Base-by-base conservation (phyloP, 2,329 filamentous ascomycete species). In the Colletotrichum salicis region DNA sequence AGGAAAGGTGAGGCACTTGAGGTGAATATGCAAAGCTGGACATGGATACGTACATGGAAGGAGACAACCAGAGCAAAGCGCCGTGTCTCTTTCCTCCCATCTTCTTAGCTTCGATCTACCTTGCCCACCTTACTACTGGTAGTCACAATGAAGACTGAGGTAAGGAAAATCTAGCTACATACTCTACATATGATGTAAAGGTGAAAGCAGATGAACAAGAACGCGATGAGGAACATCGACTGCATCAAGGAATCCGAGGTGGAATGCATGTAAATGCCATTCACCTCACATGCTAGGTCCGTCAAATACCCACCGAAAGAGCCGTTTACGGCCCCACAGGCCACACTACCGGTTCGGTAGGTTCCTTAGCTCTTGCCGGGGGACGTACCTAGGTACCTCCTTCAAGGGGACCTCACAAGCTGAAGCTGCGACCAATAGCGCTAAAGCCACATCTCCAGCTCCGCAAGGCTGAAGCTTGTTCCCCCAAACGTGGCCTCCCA, bases 381-480 rank as follows among this genome's bases (percentile, higher is more conserved):
- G 13, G 35, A 33, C 29, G 22, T 33, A 64, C 33, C 19, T 13
- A 48, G 19, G 33, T 31, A 56, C 33, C 24, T 64, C 31, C 60
- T 37, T 4, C 10, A 52, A 48, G 29, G 13, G 13, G n/a, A n/a
- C 59, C 63, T 35, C 48, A 54, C 22, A 61, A 29, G 15, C 27
- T 48, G 22, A 15, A 55, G 61, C 51, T 55, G n/a, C 31, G 22
- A 45, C 66, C 45, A 68, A 71, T 71, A 35, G 66, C 60, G 60
- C 66, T 54, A 24, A 66, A 70, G 67, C 62, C 67, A 70, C 55
- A 64, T 67, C 61, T 70, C 27, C 67, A 52, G 35, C 52, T 55
- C 29, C 35, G 70, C 70, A 60, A 72, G 70, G 70, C 74, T 76
- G 72, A 70, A 64, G 59, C 58, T 57, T 55, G 54, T 57, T 63